Evolutionary conservation across 1,284 basidiomycete species (phyloP), one percentile per base, ranked within the genome.

Genomic region (Sanguinoderma infundibulare): DNA sequence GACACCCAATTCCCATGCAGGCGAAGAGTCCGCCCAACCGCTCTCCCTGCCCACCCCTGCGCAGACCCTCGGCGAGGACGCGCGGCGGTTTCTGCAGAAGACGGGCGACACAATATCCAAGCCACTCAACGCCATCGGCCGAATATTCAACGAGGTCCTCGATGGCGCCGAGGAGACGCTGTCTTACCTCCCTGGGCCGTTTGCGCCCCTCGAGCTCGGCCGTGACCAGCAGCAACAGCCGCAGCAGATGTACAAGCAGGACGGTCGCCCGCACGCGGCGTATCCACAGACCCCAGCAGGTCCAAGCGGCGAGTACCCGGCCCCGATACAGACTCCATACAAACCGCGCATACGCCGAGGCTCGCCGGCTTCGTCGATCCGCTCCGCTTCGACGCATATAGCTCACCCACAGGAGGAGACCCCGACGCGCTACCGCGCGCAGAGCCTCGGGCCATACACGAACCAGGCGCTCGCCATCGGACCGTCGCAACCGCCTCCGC

Each of bases 21-120:
- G 94, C 32, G 94, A 96, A 77, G 94, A 96, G 73, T 90, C 94
- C 4, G 93, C 95, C 1, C 84, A 89, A 66, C 88, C 87, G 0
- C 81, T 96, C 15, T 76, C 89, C 1, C 77, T 93, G 10, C 81
- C 91, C 3, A 83, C 86, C 17, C 87, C 85, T 0, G 74, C 78
- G 5, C 82, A 83, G 67, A 83, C 84, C 0, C 77, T 94, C 34
- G 84, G 87, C 2, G 87, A 93, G 60, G 92, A 95, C 70, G 95
- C 95, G 0, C 86, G 86, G 46, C 83, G 89, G 17, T 85, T 97
- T 47, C 81, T 98, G 59, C 91, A 95, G 74, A 90, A 91, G 70
- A 96, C 95, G 0, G 92, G 94, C 5, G 93, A 95, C 71, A 92
- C 87, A 0, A 89, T 97, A 60, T 92, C 90, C 15, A 94, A 94